Conservation (phyloP, 2,329 filamentous ascomycete species). For the Trichoderma breve region DNA sequence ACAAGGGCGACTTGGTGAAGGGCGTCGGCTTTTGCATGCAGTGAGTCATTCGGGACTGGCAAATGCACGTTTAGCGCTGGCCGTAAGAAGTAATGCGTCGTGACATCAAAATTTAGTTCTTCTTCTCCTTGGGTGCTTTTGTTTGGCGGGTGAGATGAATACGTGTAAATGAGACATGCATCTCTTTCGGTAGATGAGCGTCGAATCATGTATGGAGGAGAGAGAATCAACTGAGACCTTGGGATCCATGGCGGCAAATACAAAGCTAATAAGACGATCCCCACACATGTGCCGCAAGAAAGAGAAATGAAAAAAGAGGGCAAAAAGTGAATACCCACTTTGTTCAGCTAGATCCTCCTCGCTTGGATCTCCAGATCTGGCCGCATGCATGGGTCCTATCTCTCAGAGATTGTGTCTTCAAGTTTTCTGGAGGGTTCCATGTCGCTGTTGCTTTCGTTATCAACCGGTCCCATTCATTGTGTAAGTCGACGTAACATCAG, state of each 20-base stretch:
- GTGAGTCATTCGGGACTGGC: background rate
- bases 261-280: too few relatives aligned
- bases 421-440: conserved; percentile 8
- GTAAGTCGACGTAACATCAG: background rate
- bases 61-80: background rate
- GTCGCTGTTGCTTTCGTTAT: background rate
- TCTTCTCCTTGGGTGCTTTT: background rate
- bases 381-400: background rate
- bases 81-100: background rate
- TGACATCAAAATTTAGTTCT: background rate
- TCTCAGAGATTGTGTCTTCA: background rate
- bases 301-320: background rate
- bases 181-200: background rate
- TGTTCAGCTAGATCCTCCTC: background rate
- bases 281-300: background rate
- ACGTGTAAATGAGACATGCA: background rate
- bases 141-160: background rate
- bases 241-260: background rate
- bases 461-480: background rate
- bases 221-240: background rate
- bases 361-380: conserved; percentile 13
- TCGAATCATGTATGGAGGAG: background rate
- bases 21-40: conserved; percentile 39
- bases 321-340: background rate
- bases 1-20: conserved; percentile 49